Base-by-base conservation (phyloP, 225 moss, liverwort and hornwort genomes). In the Sphagnum contortum region DNA sequence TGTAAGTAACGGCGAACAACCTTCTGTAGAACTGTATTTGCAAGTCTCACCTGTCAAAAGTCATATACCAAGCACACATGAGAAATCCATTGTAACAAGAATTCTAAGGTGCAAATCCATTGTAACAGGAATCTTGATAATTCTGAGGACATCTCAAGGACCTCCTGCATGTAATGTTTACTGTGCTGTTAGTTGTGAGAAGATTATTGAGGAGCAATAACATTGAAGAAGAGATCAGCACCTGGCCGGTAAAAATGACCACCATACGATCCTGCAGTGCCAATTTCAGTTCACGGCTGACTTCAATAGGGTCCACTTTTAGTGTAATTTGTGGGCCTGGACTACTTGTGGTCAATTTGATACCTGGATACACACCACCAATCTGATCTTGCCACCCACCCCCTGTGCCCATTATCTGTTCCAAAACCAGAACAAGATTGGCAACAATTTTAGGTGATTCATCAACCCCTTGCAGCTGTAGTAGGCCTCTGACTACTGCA, bases 301-400 rank as follows among this genome's bases (percentile, higher is more conserved):
- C 70, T 5, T 69, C 64, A 50, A 90, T 76, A 14, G 70, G 9
- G 49, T 82, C 74, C 9, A 87, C 87, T 12, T 80, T 69, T 5
- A 87, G 80, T 52, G 66, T 70, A 60, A 90, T 63, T 10, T 74
- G 78, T 12, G 49, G 73, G n/a, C 80, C 90, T 56, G 87, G 87
- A 55, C 63, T 52, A 50, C 90, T 80, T 44, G 78, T 87, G 48
- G 84, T 87, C 71, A 80, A 87, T 79, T 87, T 90, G 29, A 90
- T 78, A 14, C 90, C 84, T 6, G 84, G 84, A 54, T 90, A 87
- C 6, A 90, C 81, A 3, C 84, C 87, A 1, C 90, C 90, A 48
- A 90, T 66, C 61, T 90, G 90, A 60, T 90, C 90, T 76, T 90
- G 90, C 90, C 90, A 90, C n/a, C 90, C 90, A 49, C 90, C 87